Base-by-base conservation (phyloP, 1,284 basidiomycete genomes). In the Chondrostereum purpureum region DNA sequence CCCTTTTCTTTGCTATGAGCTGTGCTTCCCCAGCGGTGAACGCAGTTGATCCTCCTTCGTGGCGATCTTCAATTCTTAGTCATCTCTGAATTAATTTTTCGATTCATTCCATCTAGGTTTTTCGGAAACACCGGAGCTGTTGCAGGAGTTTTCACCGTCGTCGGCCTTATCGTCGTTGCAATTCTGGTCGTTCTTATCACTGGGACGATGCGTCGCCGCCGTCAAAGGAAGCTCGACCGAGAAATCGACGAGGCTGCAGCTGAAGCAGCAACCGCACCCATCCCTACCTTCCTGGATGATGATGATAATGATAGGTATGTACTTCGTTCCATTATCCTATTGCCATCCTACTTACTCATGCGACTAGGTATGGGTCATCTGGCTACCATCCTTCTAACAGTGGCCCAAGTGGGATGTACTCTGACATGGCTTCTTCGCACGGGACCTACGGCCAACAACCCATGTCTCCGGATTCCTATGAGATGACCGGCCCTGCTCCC, bases 91-190 rank as follows among this genome's bases (percentile, higher is more conserved):
- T 8, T 31, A n/a, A 31, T n/a, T n/a, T 31, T 31, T 31, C 27
- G 8, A n/a, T 21, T 33, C n/a, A 8, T 42, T 27, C 2, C 49
- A 5, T 12, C 17, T 22, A 85, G 83, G 38, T 88, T 88, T 66
- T 81, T 85, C 58, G 50, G 70, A 43, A 87, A 88, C 65, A 85
- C 64, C 39, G 80, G 75, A 20, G 83, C 81, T 0, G 80, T 87
- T 5, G 81, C 78, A 1, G 84, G 78, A 23, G 75, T 78, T 0
- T 88, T 87, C 63, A 65, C 76, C 24, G 81, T 78, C 43, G 83
- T 81, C 33, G 82, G 83, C 14, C 55, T 88, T 36, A 61, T 83
- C 42, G 78, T 53, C 13, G 53, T 78, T 23, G 75, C 65, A 3
- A 47, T 84, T 53, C 3, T 75, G 51, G 60, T 85, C 47, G 66